Base-by-base conservation (phyloP, 139 green algal species). In the Chlamydomonas sp. region DNA sequence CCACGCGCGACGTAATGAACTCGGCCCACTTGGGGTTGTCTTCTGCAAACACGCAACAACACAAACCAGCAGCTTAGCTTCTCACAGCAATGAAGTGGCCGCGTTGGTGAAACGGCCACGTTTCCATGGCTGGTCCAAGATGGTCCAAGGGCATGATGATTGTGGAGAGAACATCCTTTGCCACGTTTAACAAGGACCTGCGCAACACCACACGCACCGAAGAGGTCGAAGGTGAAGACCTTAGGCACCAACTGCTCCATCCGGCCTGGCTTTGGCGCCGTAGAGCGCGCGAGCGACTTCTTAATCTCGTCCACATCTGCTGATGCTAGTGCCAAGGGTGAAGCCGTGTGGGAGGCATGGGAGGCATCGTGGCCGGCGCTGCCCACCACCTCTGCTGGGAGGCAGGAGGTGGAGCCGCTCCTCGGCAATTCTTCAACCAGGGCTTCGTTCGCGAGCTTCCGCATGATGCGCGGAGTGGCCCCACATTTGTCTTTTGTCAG, bases 171-270 rank as follows among this genome's bases (percentile, higher is more conserved):
- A 49, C 31, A 49, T 49, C 31, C n/a, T n/a, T n/a, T n/a, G n/a
- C n/a, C n/a, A n/a, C n/a, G n/a, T n/a, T n/a, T n/a, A n/a, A n/a
- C n/a, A n/a, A n/a, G n/a, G n/a, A n/a, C n/a, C 31, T 49, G 31
- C 31, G 31, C 31, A 49, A 49, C 31, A 49, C 31, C 31, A 49
- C 6, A 78, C 83, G 31, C 62, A 85, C 80, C 80, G 31, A 89
- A 69, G 57, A 89, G 78, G 60, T 89, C 85, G 78, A 77, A 80
- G 15, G 60, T 89, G n/a, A 67, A 89, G 18, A 78, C 80, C 4
- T 78, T 16, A 18, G 77, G 57, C 80, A 85, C 80, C 12, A 67
- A 7, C 63, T 58, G 9, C 78, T 66, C 78, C 12, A 79, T 66
- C 31, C 31, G 31, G 31, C 31, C 31, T 49, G 31, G 31, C 31